Base-by-base conservation (phyloP, 768 basidiomycete genomes). In the Pholiota molesta region DNA sequence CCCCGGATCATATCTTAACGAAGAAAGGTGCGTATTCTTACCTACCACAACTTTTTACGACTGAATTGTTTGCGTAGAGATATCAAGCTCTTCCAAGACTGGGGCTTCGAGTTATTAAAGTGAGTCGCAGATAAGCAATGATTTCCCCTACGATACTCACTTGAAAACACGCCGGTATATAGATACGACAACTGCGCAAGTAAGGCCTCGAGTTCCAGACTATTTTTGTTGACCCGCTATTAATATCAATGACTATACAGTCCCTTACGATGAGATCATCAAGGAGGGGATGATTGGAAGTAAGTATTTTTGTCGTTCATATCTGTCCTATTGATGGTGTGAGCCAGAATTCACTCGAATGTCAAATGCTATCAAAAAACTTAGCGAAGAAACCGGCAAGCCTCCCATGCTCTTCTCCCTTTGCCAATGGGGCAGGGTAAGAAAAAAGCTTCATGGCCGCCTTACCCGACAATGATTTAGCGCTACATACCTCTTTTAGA, bases 41-140 rank as follows among this genome's bases (percentile, higher is more conserved):
- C 40, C 26, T 2, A 2, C 14, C 47, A 37, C 21, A 4, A 14
- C 28, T 28, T 51, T 3, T 52, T 31, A 2, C 5, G 16, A 35
- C 42, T 28, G 33, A 42, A 42, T 10, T 52, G 14, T 42, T 29
- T 62, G 47, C 52, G 26, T 55, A 86, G 86, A 62, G 87, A 89
- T 70, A 78, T 77, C 31, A 81, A 83, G 68, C 67, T 81, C 9
- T 89, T 89, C 74, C 81, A 80, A 62, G 80, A 84, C 52, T 89
- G 88, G 88, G 86, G 86, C 6, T 88, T 89, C 56, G 85, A 89
- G 68, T 78, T 84, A 61, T 74, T 88, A 19, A 89, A 88, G 87
- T 87, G 59, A 26, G 82, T 64, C 51, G 21, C 33, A 59, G 39
- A 33, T 49, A 16, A 14, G 31, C 35, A n/a, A 23, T 51, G 6